These are phyloP conservation scores for Monilinia aucupariae DNA, from an alignment of 2,329 filamentous ascomycete species.

Conservation along the genomic window DNA sequence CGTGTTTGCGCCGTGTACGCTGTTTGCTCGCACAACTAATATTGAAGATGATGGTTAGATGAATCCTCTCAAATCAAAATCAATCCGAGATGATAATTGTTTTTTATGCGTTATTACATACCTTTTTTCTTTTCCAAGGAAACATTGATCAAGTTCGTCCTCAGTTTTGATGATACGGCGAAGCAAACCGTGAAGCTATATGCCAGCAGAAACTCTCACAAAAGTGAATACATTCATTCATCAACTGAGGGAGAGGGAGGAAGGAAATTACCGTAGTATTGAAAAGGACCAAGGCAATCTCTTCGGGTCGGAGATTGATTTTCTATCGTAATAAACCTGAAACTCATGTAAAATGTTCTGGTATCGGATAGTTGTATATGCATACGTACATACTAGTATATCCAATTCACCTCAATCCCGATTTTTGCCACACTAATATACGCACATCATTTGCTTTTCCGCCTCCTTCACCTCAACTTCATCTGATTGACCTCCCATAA, in stretches of 20 bases:
- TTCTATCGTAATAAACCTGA: neutral
- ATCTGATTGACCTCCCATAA: conserved; percentile 39
- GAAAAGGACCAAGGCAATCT: neutral
- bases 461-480: neutral
- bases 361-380: neutral
- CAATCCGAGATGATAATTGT: too few species aligned
- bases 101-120: too few species aligned
- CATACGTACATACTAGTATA: neutral
- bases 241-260: too few species aligned
- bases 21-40: neutral
- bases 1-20: neutral
- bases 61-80: too few species aligned
- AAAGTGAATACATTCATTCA: neutral
- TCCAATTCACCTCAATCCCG: neutral
- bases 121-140: too few species aligned
- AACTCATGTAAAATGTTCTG: neutral
- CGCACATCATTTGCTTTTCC: neutral
- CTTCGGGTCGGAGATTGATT: neutral
- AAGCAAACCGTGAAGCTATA: neutral
- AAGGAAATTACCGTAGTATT: neutral
- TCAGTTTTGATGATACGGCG: neutral
- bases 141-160: too few species aligned
- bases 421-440: neutral
- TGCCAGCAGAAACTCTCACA: neutral
- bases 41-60: neutral